Evolutionary conservation across 2,329 filamentous ascomycete species (phyloP).

Genomic region (Fusarium abutilonis): DNA sequence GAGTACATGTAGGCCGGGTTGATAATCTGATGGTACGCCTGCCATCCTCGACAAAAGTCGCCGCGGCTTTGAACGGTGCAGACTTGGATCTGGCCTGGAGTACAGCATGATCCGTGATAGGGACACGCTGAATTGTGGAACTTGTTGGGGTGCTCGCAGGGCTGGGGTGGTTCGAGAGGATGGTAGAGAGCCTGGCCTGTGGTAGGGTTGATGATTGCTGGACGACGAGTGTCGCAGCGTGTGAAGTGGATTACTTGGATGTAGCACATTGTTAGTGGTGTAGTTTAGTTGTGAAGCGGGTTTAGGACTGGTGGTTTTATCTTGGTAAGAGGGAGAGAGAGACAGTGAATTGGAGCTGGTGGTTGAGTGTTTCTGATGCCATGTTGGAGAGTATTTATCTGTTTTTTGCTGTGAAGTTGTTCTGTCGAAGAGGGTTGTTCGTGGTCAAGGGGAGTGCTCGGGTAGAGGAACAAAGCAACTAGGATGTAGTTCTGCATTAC

Average conservation of each 20-base stretch:
- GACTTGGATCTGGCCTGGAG: not conserved
- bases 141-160: conserved; percentile 3
- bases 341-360: not conserved
- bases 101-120: conserved; percentile 21
- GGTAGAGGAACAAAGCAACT: conserved; percentile 7
- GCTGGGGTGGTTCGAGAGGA: conserved; percentile 17
- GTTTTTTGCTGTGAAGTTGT: not conserved
- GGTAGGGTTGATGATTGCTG: conserved; percentile 10
- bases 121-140: not conserved
- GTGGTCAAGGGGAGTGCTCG: not conserved
- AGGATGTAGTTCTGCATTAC: not conserved
- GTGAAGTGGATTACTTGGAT: conserved; percentile 24
- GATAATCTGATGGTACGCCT: conserved; percentile 16
- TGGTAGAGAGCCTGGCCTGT: conserved; percentile 13
- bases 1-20: conserved; percentile 5
- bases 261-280: conserved; percentile 21
- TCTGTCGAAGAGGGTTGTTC: not conserved
- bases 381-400: conserved; percentile 6
- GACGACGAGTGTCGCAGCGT: conserved; percentile 26
- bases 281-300: not conserved
- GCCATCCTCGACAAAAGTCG: conserved; percentile 6
- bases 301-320: not conserved
- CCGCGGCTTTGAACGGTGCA: not conserved
- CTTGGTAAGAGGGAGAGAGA: not conserved
- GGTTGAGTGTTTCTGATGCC: too few relatives aligned